Percentiles rank a stretch among this genome's conserved stretches.
These are phyloP conservation scores for Parmales sp. DNA, from an alignment of 108 stramenopile genomes.

Conservation along the genomic window DNA sequence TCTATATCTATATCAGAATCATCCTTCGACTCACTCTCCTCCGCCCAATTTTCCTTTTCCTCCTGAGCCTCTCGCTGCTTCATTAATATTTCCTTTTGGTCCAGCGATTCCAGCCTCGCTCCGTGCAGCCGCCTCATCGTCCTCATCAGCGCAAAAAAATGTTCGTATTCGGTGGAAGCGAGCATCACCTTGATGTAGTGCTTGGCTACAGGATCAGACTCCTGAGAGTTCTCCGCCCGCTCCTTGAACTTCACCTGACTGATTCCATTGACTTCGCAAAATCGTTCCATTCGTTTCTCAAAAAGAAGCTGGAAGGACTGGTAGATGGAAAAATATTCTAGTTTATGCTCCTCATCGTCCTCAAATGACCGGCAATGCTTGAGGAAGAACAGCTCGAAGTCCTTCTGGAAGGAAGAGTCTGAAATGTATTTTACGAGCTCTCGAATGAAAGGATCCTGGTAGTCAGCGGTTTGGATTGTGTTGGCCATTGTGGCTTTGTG, in stretches of 20 bases:
- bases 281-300: not conserved
- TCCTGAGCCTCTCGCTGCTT: too few relatives aligned
- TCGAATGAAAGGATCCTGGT: not conserved
- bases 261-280: not conserved
- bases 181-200: conserved; percentile 2
- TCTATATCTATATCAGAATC: too few relatives aligned
- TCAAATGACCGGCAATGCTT: not conserved
- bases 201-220: not conserved
- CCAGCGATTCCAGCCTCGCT: not conserved
- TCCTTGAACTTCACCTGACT: not conserved
- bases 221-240: not conserved
- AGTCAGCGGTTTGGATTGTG: too few relatives aligned
- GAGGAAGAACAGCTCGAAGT: conserved; percentile 3
- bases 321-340: not conserved
- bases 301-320: not conserved
- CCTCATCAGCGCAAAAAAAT: not conserved
- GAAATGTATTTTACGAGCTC: not conserved
- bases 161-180: not conserved
- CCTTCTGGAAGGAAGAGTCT: not conserved
- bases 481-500: too few relatives aligned
- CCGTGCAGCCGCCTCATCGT: not conserved
- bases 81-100: too few relatives aligned
- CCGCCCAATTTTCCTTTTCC: too few relatives aligned
- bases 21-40: too few relatives aligned
- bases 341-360: not conserved